Conservation (phyloP, 2,329 filamentous ascomycete species). For the Ploettnerulaceae sp. region DNA sequence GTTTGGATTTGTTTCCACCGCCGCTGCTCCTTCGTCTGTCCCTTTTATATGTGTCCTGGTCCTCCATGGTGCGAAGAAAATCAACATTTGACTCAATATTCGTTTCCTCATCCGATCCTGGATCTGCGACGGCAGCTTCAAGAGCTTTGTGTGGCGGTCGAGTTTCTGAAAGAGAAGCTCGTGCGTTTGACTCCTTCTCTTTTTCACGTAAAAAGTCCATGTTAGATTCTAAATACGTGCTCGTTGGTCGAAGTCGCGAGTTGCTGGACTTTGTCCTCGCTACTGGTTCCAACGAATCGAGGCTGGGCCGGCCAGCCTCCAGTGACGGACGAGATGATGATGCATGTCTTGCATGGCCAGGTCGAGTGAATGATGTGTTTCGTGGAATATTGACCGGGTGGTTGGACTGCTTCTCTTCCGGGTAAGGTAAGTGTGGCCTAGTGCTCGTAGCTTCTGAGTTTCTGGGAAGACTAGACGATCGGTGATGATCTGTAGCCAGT, state of each 20-base stretch:
- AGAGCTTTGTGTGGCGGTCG: slow-evolving; percentile 25
- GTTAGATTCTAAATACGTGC: slow-evolving; percentile 77
- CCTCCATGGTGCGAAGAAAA: slow-evolving; percentile 73
- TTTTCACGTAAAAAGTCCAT: slow-evolving; percentile 77
- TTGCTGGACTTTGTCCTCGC: slow-evolving; percentile 62
- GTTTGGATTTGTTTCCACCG: slow-evolving; percentile 55
- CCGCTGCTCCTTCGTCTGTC: slow-evolving; percentile 51
- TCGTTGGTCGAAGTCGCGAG: slow-evolving; percentile 66
- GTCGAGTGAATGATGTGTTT: slow-evolving; percentile 35
- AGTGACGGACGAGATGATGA: slow-evolving; percentile 62
- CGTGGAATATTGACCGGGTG: slow-evolving; percentile 20
- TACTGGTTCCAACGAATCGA: slow-evolving; percentile 56
- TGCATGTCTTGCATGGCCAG: slow-evolving; percentile 38
- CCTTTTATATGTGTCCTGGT: slow-evolving; percentile 47
- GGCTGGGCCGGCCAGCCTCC: slow-evolving; percentile 61
- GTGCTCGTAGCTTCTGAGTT: slow-evolving; percentile 22
- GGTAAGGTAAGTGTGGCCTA: slow-evolving; percentile 19
- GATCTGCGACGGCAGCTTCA: slow-evolving; percentile 32
- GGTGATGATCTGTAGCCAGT: slow-evolving; percentile 36
- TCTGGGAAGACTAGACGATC: slow-evolving; percentile 47
- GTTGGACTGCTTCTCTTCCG: slow-evolving; percentile 23
- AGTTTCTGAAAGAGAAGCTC: slow-evolving; percentile 32
- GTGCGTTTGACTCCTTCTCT: slow-evolving; percentile 58
- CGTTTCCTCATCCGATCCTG: slow-evolving; percentile 45
- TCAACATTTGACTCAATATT: slow-evolving; percentile 77